Conservation (phyloP, 495 filamentous ascomycete genomes). For the Talaromyces liani region DNA sequence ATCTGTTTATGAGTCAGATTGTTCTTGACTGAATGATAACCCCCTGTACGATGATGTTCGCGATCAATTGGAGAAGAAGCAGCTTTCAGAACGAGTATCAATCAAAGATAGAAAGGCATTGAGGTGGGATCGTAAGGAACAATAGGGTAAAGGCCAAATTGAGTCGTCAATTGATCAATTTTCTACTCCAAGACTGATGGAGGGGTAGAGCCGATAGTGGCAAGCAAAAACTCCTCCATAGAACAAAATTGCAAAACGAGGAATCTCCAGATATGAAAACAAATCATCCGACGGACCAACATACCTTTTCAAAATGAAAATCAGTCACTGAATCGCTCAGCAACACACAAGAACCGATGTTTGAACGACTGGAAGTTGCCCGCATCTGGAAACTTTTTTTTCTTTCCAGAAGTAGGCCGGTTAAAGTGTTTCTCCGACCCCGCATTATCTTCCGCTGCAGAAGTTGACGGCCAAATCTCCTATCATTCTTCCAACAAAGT, state of each 20-base stretch:
- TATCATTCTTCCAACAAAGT: not conserved
- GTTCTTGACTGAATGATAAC: not conserved
- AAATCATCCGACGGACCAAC: not conserved
- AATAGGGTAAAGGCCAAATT: not conserved
- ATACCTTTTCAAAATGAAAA: conserved; percentile 2
- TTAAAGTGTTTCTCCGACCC: conserved; percentile 9
- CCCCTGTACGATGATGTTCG: not conserved
- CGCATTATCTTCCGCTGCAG: not conserved
- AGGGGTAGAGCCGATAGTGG: not conserved
- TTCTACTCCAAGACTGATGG: not conserved
- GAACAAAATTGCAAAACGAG: not conserved
- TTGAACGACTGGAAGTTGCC: not conserved
- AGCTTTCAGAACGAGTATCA: not conserved
- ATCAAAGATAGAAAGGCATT: not conserved
- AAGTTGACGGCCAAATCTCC: not conserved
- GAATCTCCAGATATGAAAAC: not conserved
- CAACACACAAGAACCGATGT: not conserved
- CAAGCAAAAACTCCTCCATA: not conserved
- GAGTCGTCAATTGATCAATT: not conserved
- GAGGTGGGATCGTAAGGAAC: not conserved
- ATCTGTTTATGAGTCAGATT: not conserved
- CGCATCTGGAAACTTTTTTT: conserved; percentile 8
- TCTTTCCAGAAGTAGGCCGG: not conserved
- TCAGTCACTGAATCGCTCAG: not conserved
- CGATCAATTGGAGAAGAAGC: not conserved